Evolutionary conservation across 495 filamentous ascomycete species (phyloP).

Genomic region (Daldinia loculata): DNA sequence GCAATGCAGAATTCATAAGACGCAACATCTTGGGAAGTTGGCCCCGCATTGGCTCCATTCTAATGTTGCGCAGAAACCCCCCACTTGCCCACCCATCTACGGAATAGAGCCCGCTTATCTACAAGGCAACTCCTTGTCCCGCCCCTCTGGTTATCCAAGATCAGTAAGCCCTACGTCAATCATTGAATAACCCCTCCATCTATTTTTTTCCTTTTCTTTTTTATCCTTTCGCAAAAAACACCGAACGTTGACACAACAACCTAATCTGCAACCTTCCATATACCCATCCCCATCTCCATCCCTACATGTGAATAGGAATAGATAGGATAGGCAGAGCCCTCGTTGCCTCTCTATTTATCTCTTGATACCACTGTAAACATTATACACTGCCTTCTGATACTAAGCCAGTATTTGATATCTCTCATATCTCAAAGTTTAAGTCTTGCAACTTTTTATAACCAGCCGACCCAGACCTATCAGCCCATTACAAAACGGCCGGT

Average conservation of each 20-base stretch:
- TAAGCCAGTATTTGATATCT: slow-evolving; percentile 23
- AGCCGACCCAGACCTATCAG: slow-evolving; percentile 8
- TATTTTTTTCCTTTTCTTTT: slow-evolving; percentile 10
- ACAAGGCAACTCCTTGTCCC: slow-evolving; percentile 33
- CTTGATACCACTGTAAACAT: not conserved
- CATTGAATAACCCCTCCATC: slow-evolving; percentile 29
- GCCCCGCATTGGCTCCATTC: not conserved
- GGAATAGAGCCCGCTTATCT: slow-evolving; percentile 16
- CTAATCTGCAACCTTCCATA: slow-evolving; percentile 6
- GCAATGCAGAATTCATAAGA: not conserved
- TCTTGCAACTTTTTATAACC: not conserved
- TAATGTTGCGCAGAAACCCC: slow-evolving; percentile 38
- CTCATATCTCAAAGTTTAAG: slow-evolving; percentile 4
- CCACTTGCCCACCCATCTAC: slow-evolving; percentile 6
- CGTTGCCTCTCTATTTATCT: not conserved
- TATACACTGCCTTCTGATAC: not conserved
- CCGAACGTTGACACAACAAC: slow-evolving; percentile 13
- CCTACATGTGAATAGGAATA: not conserved
- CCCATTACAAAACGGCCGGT: slow-evolving; percentile 18
- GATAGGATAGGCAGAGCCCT: not conserved
- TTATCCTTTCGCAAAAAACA: slow-evolving; percentile 12
- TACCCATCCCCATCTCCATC: not conserved
- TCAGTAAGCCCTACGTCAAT: slow-evolving; percentile 42
- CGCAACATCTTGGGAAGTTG: not conserved
- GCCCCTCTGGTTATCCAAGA: slow-evolving; percentile 37